These are phyloP conservation scores for Excoecaria agallocha DNA, from an alignment of 345 rosid genomes.

Conservation along the genomic window DNA sequence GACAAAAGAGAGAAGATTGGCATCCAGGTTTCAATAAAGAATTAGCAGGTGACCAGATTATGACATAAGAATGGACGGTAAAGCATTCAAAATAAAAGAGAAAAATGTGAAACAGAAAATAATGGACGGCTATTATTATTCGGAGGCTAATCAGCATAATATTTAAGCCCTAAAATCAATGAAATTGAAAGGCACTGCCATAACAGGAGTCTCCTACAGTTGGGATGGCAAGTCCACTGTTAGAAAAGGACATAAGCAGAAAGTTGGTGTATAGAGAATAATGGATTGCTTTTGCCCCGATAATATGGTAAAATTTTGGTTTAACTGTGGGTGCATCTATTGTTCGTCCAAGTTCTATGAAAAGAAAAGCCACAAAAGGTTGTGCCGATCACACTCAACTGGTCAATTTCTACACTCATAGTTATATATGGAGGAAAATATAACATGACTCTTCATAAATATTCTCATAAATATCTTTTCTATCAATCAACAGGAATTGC, in stretches of 20 bases:
- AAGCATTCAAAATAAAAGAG: not conserved
- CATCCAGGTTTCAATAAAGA: not conserved
- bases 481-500: not conserved
- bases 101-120: not conserved
- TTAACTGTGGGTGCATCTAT: not conserved
- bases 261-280: not conserved
- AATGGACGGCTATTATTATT: conserved; percentile 4
- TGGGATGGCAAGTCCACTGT: not conserved
- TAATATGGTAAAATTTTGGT: too few species aligned
- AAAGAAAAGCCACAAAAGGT: not conserved
- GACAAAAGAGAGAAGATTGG: not conserved
- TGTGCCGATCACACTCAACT: conserved; percentile 12
- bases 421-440: conserved; percentile 8
- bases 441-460: not conserved
- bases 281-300: not conserved
- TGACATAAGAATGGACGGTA: conserved; percentile 3
- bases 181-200: not conserved
- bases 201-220: not conserved
- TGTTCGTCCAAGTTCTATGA: not conserved
- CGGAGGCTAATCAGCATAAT: not conserved
- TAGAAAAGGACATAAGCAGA: not conserved
- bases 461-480: conserved; percentile 7
- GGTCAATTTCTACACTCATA: not conserved
- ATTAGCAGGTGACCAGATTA: not conserved
- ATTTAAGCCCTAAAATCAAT: not conserved